Evolutionary conservation across 345 rosid species (phyloP), one percentile per base, ranked within the genome.

Genomic region (Triadica sebifera): DNA sequence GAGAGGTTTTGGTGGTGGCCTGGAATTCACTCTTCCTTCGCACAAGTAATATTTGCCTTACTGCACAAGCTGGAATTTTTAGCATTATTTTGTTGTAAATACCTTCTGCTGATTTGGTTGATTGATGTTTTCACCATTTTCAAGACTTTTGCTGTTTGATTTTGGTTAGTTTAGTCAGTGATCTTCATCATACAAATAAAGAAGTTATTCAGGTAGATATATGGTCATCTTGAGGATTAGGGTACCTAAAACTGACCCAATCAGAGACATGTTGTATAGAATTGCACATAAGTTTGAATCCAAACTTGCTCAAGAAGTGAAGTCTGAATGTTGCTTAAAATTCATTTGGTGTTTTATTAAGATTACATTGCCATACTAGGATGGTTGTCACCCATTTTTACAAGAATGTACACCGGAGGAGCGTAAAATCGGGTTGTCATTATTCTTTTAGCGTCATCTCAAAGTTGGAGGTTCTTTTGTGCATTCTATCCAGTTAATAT

Each of bases 1-100:
- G 25, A 88, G 97, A 67, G 94, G 89, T 55, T 85, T 81, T 84
- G 89, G 90, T 11, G 84, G 88, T 12, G 96, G 97, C 59, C 83
- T 86, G 81, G 99, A 96, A 50, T 96, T 96, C 80, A 93, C 97
- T 3, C 98, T 93, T 81, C 99, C 99, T 80, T 89, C 98, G 70
- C 98, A 96, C 95, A 96, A 90, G 99, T 96, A 91, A 87, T 29
- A 43, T 79, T 73, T 53, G 15, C 49, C 51, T 57, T 20, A 71
- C 51, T 59, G 24, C 25, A 29, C 62, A 29, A 38, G 24, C 49
- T 58, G 15, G 24, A 6, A 13, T 49, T 58, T 65, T 58, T 55
- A n/a, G 63, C 37, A 50, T 49, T 41, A 37, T 37, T 64, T 20
- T 68, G 39, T 57, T 51, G 51, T 56, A 47, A 52, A 20, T 55